A percentile compares a stretch with the other conserved stretches of the same genome.
Evolutionary conservation across 306 rosid genomes (phyloP).

Genomic region (Castanopsis chinensis): DNA sequence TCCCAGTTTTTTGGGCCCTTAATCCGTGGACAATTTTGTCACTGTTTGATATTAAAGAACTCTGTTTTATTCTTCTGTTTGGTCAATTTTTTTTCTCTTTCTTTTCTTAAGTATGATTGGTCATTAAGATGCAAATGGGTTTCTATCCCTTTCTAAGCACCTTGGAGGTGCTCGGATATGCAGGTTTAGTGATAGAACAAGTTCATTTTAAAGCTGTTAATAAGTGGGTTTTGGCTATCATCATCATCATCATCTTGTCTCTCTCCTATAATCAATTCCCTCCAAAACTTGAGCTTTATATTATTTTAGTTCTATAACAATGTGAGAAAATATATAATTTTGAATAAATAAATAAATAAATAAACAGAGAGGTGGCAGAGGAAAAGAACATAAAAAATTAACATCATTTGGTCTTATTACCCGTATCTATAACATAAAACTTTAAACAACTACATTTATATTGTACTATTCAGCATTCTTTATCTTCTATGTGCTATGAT

Average conservation of each 20-base stretch:
- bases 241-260: not conserved
- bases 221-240: not conserved
- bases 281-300: not conserved
- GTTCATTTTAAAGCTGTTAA: not conserved
- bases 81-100: slow-evolving; percentile 39
- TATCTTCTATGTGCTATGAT: no score
- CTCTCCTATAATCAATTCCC: not conserved
- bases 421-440: no score
- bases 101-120: not conserved
- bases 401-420: no score
- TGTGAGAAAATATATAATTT: no score
- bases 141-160: slow-evolving; percentile 6
- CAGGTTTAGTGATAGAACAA: not conserved
- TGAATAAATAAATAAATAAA: no score
- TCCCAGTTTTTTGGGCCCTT: slow-evolving; percentile 27
- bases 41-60: slow-evolving; percentile 37
- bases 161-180: not conserved
- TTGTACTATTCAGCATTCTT: no score
- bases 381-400: no score
- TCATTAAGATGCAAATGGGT: not conserved
- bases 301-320: not conserved
- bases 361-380: no score
- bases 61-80: slow-evolving; percentile 43
- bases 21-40: slow-evolving; percentile 50
- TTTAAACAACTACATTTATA: no score